A percentile compares a stretch with the other conserved stretches of the same genome.
Conservation (phyloP, 768 basidiomycete species). For the Hemileccinum impolitum region DNA sequence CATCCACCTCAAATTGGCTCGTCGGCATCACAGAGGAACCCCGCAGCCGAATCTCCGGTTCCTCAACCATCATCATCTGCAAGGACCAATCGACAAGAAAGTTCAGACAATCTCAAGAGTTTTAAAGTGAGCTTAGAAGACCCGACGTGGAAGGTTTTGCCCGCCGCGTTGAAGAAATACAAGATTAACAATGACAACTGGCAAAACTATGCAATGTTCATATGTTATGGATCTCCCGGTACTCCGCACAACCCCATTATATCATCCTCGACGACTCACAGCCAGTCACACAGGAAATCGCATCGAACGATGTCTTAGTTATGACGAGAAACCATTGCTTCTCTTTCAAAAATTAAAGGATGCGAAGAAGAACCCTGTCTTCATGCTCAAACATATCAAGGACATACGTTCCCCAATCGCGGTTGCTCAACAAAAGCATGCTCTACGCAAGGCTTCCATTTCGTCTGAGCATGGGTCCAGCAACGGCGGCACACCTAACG, state of each 20-base stretch:
- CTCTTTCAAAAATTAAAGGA: conserved; percentile 98
- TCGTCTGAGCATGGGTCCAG: conserved; percentile 25
- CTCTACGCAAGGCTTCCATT: conserved; percentile 71
- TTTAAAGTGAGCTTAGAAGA: conserved; percentile 98
- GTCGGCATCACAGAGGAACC: conserved; percentile 31
- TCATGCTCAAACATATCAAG: conserved; percentile 93
- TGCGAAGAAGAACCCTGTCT: conserved; percentile 95
- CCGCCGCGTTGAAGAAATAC: conserved; percentile 97
- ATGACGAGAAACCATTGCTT: conserved; percentile 95
- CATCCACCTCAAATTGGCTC: conserved; percentile 14
- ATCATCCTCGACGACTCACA: background rate
- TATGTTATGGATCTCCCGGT: conserved; percentile 95
- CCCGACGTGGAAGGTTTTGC: conserved; percentile 97
- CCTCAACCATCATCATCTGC: conserved; percentile 28
- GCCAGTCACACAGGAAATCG: conserved; percentile 49
- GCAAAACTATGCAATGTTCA: conserved; percentile 99
- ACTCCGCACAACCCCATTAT: conserved; percentile 1
- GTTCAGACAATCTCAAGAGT: conserved; percentile 75
- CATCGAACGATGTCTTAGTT: conserved; percentile 91
- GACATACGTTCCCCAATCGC: conserved; percentile 97
- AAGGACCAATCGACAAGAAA: conserved; percentile 58
- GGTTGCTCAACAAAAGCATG: conserved; percentile 95
- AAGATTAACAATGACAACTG: conserved; percentile 98
- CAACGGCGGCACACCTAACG: conserved; percentile 15
- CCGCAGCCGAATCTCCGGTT: conserved; percentile 27